Conservation (phyloP, 352 stramenopile genomes). For the Saprolegnia parasitica region DNA sequence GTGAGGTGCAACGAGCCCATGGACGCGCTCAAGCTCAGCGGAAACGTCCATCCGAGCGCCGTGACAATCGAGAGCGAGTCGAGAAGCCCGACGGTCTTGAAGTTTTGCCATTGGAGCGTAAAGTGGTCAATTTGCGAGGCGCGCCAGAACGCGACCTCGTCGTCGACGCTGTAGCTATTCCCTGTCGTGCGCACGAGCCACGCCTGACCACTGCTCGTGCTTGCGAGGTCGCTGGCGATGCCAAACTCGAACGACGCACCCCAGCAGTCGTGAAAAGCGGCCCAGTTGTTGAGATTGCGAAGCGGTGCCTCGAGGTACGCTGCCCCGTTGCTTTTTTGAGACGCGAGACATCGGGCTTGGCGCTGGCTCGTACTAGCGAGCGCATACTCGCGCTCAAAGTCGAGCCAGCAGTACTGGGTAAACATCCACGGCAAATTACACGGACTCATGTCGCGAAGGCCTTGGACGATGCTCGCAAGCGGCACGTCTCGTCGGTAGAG, state of each 20-base stretch:
- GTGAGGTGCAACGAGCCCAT: background rate
- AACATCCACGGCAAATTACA: conserved; percentile 22
- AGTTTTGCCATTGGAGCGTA: conserved; percentile 20
- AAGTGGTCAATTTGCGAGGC: background rate
- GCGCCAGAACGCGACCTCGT: conserved; percentile 1
- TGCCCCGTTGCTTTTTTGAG: background rate
- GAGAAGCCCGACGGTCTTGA: conserved; percentile 4
- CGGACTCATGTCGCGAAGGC: conserved; percentile 2
- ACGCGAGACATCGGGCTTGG: background rate
- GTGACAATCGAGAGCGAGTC: background rate
- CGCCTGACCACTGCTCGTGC: background rate
- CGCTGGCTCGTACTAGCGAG: background rate
- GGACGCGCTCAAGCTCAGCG: background rate
- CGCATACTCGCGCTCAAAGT: background rate
- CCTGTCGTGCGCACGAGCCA: background rate
- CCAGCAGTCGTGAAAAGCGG: background rate
- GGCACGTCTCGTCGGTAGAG: background rate
- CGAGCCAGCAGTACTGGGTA: conserved; percentile 14
- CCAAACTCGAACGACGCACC: conserved; percentile 11
- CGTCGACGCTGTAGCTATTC: background rate
- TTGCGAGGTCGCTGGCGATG: background rate
- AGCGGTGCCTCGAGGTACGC: conserved; percentile 17
- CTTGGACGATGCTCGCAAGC: background rate
- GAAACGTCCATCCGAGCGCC: conserved; percentile 12
- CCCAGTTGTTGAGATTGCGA: conserved; percentile 20